A percentile compares a stretch with the other conserved stretches of the same genome.
phyloP scores from a whole-genome alignment of 352 stramenopile genomes.

The Lagenidium giganteum region DNA sequence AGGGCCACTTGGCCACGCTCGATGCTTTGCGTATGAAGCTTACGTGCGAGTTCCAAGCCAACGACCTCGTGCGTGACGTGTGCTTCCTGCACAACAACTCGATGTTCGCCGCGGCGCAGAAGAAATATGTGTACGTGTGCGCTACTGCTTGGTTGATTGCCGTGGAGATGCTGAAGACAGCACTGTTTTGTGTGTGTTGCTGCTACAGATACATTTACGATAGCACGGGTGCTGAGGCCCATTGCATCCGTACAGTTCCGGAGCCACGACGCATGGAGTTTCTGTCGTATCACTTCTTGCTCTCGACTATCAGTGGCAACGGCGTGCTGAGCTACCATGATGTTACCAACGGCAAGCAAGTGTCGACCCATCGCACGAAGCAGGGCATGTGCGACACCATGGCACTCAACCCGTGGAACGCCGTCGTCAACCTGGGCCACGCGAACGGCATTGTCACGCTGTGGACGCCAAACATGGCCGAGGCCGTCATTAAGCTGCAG shows the following conservation, averaged over 20 bases:
- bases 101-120: constrained; percentile 95
- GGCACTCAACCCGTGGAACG: constrained; percentile 95
- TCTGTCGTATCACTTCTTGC: constrained; percentile 98
- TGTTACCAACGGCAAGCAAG: constrained; percentile 92
- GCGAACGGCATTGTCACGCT: constrained; percentile 97
- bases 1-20: constrained; percentile 95
- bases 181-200: too few species aligned
- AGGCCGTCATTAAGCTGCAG: constrained; percentile 96
- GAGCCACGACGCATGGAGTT: constrained; percentile 94
- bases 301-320: constrained; percentile 92
- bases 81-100: constrained; percentile 97
- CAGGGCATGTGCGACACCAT: constrained; percentile 91
- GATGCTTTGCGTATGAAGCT: constrained; percentile 91
- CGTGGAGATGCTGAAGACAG: not conserved
- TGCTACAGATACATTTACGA: constrained; percentile 95
- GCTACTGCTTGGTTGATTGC: not conserved
- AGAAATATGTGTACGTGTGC: constrained; percentile 95
- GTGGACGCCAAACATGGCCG: constrained; percentile 94
- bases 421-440: constrained; percentile 95
- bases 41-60: constrained; percentile 92
- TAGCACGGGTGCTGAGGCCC: constrained; percentile 94
- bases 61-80: constrained; percentile 93
- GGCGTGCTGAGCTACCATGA: constrained; percentile 95
- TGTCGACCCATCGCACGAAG: constrained; percentile 90
- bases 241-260: constrained; percentile 92